Base-by-base conservation (phyloP, 192 early-diverging fungal genomes). In the Umbelopsis vinacea region DNA sequence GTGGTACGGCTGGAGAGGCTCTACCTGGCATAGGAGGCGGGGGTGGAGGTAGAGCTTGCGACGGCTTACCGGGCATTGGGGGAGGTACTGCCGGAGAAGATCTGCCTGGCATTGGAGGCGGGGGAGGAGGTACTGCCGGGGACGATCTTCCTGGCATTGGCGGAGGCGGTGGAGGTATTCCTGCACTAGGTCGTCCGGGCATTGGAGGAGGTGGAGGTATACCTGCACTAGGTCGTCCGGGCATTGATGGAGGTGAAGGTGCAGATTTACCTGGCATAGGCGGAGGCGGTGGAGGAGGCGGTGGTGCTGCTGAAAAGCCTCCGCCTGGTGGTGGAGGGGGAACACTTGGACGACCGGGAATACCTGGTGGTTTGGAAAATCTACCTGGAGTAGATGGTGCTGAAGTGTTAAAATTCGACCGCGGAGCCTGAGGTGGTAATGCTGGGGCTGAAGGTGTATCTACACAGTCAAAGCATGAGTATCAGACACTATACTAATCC, bases 151-250 rank as follows among this genome's bases (percentile, higher is more conserved):
- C 22, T 26, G 53, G 53, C 53, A 54, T 54, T 12, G 53, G 53
- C 11, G 17, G 22, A 8, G 22, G 24, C 4, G 10, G 33, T 73
- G 29, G 19, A 7, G 40, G 40, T 43, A 21, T 23, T 43, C 9
- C 57, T 14, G 47, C 8, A 5, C 21, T 6, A 11, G 63, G 9
- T 14, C 53, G 26, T 6, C 53, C 53, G 1, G 53, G 53, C 53
- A 54, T 45, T 71, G 70, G 17, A 63, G 72, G 69, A 29, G 76
- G 67, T 15, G 69, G 12, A 9, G 66, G 57, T 5, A 38, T 7
- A 24, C 72, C 46, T 46, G 76, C 72, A 45, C 55, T 37, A 15
- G 71, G 38, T 26, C 53, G 22, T 1, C 53, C 53, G 15, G 69
- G 35, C 33, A 40, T 17, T 17, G 45, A 40, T 15, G 17, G 14